Conservation (phyloP, 495 filamentous ascomycete genomes). For the Choiromyces venosus region DNA sequence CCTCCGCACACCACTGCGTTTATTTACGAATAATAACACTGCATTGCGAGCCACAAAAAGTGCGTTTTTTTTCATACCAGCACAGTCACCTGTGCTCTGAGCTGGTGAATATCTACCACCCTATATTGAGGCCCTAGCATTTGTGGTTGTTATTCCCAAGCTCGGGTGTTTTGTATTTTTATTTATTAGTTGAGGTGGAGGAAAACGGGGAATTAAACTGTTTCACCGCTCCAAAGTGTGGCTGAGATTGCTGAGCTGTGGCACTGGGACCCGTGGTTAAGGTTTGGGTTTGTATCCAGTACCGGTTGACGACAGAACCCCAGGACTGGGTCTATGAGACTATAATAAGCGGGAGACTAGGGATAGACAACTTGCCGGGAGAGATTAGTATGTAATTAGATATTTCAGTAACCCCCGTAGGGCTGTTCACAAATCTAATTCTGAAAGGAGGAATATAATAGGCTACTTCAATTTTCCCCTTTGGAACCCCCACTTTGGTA, state of each 20-base stretch:
- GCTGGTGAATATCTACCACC: not conserved
- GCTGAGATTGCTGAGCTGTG: too few species aligned
- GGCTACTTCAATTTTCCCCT: not conserved
- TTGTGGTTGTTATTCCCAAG: not conserved
- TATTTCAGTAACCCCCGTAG: not conserved
- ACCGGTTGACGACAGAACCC: too few species aligned
- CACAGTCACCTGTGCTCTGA: not conserved
- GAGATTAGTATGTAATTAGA: not conserved
- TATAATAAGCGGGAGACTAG: not conserved
- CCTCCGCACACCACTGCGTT: not conserved
- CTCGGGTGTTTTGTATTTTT: not conserved
- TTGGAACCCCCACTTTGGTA: not conserved
- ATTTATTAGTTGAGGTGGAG: not conserved
- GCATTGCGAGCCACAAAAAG: not conserved
- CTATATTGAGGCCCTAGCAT: not conserved
- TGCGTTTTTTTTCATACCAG: not conserved
- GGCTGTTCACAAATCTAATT: not conserved
- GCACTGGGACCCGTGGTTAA: too few species aligned
- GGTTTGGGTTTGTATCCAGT: too few species aligned
- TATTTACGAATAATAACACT: not conserved
- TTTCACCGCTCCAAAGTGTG: too few species aligned
- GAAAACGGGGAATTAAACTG: too few species aligned
- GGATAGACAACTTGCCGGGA: not conserved
- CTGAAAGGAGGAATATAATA: not conserved
- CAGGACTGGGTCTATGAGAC: not conserved